A percentile compares a stretch with the other conserved stretches of the same genome.
Evolutionary conservation across 1,284 basidiomycete genomes (phyloP).

Genomic region (Rhodotorula sp.): DNA sequence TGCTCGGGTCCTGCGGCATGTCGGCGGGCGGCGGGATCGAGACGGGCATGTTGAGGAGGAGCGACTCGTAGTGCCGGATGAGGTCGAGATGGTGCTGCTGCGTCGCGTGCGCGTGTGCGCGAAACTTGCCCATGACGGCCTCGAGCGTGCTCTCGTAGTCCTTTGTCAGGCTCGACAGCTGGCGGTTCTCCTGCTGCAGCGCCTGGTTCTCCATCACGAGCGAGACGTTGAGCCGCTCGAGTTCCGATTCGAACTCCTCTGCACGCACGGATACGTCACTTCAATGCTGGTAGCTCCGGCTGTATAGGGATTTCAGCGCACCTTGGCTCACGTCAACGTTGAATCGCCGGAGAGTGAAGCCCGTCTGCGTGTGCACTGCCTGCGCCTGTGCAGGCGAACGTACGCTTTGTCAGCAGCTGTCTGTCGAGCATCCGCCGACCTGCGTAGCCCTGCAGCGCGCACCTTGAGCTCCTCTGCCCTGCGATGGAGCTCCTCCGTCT

Average conservation of each 20-base stretch:
- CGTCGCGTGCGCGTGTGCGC: constrained; percentile 86
- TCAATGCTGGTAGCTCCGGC: too few relatives aligned
- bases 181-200: constrained; percentile 89
- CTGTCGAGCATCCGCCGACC: background rate
- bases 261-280: constrained; percentile 4
- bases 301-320: constrained; percentile 53
- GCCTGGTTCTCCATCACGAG: constrained; percentile 92
- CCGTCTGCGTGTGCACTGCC: constrained; percentile 72
- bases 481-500: constrained; percentile 69
- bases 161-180: constrained; percentile 80
- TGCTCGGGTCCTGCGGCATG: constrained; percentile 62
- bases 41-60: constrained; percentile 73
- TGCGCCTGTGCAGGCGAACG: constrained; percentile 60
- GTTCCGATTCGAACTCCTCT: constrained; percentile 91
- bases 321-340: constrained; percentile 92
- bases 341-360: constrained; percentile 80
- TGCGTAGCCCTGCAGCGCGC: constrained; percentile 41
- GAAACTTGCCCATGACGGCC: constrained; percentile 94
- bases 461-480: constrained; percentile 82
- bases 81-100: constrained; percentile 88
- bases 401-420: background rate
- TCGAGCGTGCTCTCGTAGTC: constrained; percentile 96
- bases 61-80: constrained; percentile 84
- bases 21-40: constrained; percentile 51
- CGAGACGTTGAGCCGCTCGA: constrained; percentile 85